Conservation (phyloP, 2,329 filamentous ascomycete species). For the Didymella segeticola region DNA sequence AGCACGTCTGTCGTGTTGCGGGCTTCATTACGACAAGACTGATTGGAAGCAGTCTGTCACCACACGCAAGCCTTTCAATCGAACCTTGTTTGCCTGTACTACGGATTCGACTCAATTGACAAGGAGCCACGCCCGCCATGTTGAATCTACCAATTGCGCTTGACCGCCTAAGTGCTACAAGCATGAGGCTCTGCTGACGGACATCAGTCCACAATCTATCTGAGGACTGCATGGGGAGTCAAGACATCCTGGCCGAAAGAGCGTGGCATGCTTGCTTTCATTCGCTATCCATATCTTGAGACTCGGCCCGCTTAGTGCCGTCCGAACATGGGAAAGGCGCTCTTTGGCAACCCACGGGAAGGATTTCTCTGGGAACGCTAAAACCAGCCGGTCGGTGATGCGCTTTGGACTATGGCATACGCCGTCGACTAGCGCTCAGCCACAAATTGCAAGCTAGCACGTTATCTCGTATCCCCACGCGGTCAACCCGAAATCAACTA, state of each 20-base stretch:
- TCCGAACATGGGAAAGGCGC: conserved; percentile 12
- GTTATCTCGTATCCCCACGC: conserved; percentile 7
- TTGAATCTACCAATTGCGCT: conserved; percentile 8
- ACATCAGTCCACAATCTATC: conserved; percentile 16
- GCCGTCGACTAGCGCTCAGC: conserved; percentile 15
- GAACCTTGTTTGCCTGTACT: conserved; percentile 9
- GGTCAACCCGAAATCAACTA: conserved; percentile 11
- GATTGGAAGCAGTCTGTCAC: conserved; percentile 13
- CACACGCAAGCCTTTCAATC: conserved; percentile 14
- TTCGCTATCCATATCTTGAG: conserved; percentile 1
- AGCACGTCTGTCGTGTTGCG: conserved; percentile 10
- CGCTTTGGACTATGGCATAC: conserved; percentile 7
- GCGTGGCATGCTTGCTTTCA: neutral
- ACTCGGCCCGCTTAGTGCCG: conserved; percentile 3
- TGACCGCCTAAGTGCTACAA: neutral
- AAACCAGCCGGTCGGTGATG: conserved; percentile 15
- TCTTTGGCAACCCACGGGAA: conserved; percentile 11
- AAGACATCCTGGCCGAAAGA: neutral
- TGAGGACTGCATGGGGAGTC: conserved; percentile 2
- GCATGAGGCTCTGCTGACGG: conserved; percentile 31
- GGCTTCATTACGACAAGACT: conserved; percentile 1
- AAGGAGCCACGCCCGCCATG: conserved; percentile 1
- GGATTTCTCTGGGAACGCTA: conserved; percentile 15
- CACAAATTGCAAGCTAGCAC: conserved; percentile 1
- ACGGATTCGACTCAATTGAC: neutral